Evolutionary conservation across 495 filamentous ascomycete species (phyloP).

Genomic region (Daldinia childiae): DNA sequence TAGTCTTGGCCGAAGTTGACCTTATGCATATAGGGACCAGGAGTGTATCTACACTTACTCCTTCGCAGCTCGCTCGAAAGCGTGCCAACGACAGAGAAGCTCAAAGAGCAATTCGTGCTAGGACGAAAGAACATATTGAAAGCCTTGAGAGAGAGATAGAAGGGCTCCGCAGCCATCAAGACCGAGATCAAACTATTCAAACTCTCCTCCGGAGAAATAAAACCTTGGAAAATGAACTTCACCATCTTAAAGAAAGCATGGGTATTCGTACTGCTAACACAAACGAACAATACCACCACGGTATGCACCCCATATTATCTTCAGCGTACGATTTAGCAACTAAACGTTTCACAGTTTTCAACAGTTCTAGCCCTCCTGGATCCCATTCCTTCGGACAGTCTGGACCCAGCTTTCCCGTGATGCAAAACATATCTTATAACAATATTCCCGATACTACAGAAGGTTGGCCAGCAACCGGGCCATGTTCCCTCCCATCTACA

Average conservation of each 20-base stretch:
- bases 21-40: constrained; percentile 60
- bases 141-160: constrained; percentile 74
- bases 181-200: constrained; percentile 50
- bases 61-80: constrained; percentile 79
- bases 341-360: constrained; percentile 36
- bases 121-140: constrained; percentile 85
- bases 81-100: constrained; percentile 90
- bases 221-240: constrained; percentile 52
- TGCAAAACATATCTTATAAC: constrained; percentile 45
- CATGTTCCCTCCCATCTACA: constrained; percentile 48
- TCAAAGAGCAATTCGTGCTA: constrained; percentile 83
- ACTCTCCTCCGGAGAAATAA: constrained; percentile 50
- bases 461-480: constrained; percentile 46
- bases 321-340: constrained; percentile 11
- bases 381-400: constrained; percentile 31
- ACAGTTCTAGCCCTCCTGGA: constrained; percentile 31
- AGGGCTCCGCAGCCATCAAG: constrained; percentile 57
- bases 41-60: constrained; percentile 76
- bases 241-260: constrained; percentile 43
- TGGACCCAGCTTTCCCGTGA: constrained; percentile 34
- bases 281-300: constrained; percentile 28
- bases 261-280: constrained; percentile 29
- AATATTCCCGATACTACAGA: constrained; percentile 50
- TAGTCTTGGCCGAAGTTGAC: background rate
- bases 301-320: constrained; percentile 9